Percentiles rank a stretch among this genome's conserved stretches.
Conservation (phyloP, 805 yeast species). For the Candida saitoana region DNA sequence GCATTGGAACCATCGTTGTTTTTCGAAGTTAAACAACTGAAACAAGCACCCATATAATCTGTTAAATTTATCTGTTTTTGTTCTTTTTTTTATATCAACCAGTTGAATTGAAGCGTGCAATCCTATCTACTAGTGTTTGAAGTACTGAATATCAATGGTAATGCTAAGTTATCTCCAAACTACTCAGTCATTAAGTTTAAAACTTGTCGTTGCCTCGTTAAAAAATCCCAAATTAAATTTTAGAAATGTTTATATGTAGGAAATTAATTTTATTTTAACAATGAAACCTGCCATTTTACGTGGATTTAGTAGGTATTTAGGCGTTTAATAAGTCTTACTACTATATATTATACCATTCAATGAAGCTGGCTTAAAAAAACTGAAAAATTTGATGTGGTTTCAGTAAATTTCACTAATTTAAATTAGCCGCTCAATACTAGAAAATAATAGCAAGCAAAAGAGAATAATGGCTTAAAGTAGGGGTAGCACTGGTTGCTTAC, state of each 20-base stretch:
- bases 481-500: too few species aligned
- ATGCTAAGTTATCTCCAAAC: not conserved
- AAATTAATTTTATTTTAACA: too few species aligned
- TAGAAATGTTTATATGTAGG: not conserved
- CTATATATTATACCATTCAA: too few species aligned
- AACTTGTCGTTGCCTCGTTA: not conserved
- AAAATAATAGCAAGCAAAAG: too few species aligned
- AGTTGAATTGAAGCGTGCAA: not conserved
- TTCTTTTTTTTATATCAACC: not conserved
- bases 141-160: not conserved
- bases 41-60: constrained; percentile 37
- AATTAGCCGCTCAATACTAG: too few species aligned
- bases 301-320: too few species aligned
- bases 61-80: not conserved
- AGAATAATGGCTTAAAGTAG: too few species aligned
- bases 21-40: constrained; percentile 38
- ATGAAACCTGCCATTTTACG: too few species aligned
- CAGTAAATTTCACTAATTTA: too few species aligned
- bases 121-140: not conserved
- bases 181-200: not conserved
- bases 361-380: too few species aligned
- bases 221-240: not conserved
- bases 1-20: constrained; percentile 61
- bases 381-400: too few species aligned
- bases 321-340: too few species aligned